Evolutionary conservation across 495 filamentous ascomycete species (phyloP).

Genomic region (Parmelia sp.): DNA sequence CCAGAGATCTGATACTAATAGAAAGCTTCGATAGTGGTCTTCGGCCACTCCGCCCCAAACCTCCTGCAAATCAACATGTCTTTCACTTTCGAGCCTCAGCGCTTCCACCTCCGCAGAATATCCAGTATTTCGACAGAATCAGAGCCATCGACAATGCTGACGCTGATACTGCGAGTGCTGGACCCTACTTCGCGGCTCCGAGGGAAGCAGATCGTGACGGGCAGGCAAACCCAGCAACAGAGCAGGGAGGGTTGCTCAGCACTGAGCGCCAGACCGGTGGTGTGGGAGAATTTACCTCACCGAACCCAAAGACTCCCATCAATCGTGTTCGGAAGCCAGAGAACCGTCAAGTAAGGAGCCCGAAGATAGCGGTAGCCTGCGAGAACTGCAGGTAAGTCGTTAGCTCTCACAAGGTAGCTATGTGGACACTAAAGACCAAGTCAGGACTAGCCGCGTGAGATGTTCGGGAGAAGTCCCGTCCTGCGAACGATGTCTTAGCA

Average conservation of each 20-base stretch:
- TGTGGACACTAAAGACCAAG: background rate
- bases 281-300: no score
- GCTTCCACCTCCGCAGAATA: background rate
- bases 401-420: background rate
- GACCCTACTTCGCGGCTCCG: background rate
- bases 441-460: background rate
- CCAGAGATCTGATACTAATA: background rate
- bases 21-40: background rate
- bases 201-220: background rate
- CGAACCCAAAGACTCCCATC: background rate
- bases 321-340: background rate
- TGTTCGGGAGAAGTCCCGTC: background rate
- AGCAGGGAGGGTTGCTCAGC: background rate
- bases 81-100: background rate
- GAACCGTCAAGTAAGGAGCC: background rate
- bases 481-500: background rate
- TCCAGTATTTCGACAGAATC: background rate
- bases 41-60: background rate
- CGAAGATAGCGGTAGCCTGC: background rate
- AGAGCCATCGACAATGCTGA: background rate
- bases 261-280: background rate
- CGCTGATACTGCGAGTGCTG: no score
- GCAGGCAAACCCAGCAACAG: background rate
- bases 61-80: background rate
- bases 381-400: background rate